Evolutionary conservation across 106 monocot species (phyloP).

Genomic region (Acorus calamus): DNA sequence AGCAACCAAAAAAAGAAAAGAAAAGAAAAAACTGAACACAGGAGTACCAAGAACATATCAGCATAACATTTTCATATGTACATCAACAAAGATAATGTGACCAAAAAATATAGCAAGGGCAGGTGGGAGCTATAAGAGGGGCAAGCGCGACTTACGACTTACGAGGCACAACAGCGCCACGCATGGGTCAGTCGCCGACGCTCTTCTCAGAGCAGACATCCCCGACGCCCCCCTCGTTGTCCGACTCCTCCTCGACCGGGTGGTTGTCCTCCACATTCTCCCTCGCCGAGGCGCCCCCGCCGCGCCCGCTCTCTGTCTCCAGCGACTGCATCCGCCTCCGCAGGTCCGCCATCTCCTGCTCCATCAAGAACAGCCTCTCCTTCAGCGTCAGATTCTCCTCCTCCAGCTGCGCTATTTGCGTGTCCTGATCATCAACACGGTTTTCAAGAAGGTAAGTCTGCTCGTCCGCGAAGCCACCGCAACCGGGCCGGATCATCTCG

Average conservation of each 20-base stretch:
- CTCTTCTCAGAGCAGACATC: constrained; percentile 54
- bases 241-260: constrained; percentile 22
- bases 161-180: too few species aligned
- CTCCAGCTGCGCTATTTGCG: background rate
- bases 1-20: too few species aligned
- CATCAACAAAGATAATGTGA: too few species aligned
- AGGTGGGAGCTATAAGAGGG: too few species aligned
- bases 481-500: background rate
- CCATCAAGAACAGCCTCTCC: constrained; percentile 1
- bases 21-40: too few species aligned
- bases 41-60: too few species aligned
- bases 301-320: constrained; percentile 21
- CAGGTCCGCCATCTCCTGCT: constrained; percentile 2
- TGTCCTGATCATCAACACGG: background rate
- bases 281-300: constrained; percentile 1
- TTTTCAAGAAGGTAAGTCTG: constrained; percentile 14
- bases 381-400: constrained; percentile 1
- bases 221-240: constrained; percentile 30
- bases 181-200: constrained; percentile 9
- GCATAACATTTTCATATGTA: too few species aligned
- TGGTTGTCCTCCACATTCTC: constrained; percentile 4
- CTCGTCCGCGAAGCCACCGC: constrained; percentile 8
- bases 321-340: constrained; percentile 1
- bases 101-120: too few species aligned
- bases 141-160: too few species aligned